phyloP scores from a whole-genome alignment of 129 eudicot genomes.

The Chrysanthemum makinoi region DNA sequence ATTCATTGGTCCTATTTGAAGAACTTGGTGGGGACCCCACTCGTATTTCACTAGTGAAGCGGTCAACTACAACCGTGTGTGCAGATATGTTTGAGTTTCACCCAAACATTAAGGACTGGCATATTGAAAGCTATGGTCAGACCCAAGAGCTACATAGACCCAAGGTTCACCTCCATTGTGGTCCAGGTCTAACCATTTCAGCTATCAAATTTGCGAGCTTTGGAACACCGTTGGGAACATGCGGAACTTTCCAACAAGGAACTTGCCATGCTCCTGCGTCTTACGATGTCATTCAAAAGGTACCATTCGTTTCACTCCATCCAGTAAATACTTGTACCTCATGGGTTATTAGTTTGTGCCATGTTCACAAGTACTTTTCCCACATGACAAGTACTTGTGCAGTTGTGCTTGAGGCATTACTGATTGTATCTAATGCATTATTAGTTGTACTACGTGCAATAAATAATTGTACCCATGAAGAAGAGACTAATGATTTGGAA shows the following conservation, averaged over 20 bases:
- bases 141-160: constrained; percentile 45
- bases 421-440: not conserved
- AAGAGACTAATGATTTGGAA: not conserved
- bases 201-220: constrained; percentile 54
- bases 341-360: not conserved
- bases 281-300: constrained; percentile 37
- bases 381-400: constrained; percentile 3
- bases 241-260: constrained; percentile 54
- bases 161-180: constrained; percentile 46
- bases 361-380: not conserved
- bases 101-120: constrained; percentile 40
- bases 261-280: constrained; percentile 51
- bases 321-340: not conserved
- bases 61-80: constrained; percentile 45
- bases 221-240: constrained; percentile 58
- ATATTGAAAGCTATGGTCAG: constrained; percentile 42
- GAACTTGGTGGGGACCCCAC: constrained; percentile 69
- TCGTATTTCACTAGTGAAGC: constrained; percentile 44
- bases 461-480: not conserved
- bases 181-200: constrained; percentile 40
- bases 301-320: not conserved
- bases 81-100: constrained; percentile 44
- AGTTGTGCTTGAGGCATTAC: too few species aligned
- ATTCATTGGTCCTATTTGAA: constrained; percentile 57
- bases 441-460: not conserved